Base-by-base conservation (phyloP, 169 alveolate species). In the Cryptosporidium ryanae region DNA sequence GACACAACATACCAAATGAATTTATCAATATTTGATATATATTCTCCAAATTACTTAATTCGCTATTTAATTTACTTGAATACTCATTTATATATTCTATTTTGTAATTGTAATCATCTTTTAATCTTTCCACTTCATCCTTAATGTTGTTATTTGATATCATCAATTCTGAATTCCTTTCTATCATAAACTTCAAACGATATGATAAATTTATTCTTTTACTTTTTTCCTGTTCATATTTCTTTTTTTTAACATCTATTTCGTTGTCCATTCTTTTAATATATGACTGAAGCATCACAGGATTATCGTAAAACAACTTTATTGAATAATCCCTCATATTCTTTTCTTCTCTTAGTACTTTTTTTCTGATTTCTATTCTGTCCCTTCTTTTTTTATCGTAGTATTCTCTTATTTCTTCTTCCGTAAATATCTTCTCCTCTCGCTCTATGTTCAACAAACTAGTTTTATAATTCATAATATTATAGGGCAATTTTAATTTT, bases 1-100 rank as follows among this genome's bases (percentile, higher is more conserved):
- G 84, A 5, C 84, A 46, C 27, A 70, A 54, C 84, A 70, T 70
- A 23, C 84, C 84, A 29, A 70, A 31, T 46, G 84, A 70, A 70
- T 70, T 70, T 27, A 70, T 70, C 25, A 70, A n/a, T 52, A 70
- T 70, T 49, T n/a, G 25, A 52, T 70, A 48, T 32, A 70, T 23
- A 34, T 70, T 55, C 44, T 54, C 52, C 25, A 70, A 57, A 54
- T 55, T 55, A 23, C 7, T 27, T 29, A 70, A 54, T 57, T 70
- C 55, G 18, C 57, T 46, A 23, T 31, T 38, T 27, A 70, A 55
- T 3, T 54, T 43, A n/a, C 54, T 55, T 6, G 12, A 31, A 54
- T 70, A 70, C 18, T 29, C 43, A 18, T 54, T n/a, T 4, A 70
- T 34, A 54, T 54, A 70, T 15, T 27, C 27, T 13, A 7, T 32